A percentile compares a stretch with the other conserved stretches of the same genome.
These are phyloP conservation scores for Ascochyta fabae DNA, from an alignment of 2,329 filamentous ascomycete species.

Conservation along the genomic window DNA sequence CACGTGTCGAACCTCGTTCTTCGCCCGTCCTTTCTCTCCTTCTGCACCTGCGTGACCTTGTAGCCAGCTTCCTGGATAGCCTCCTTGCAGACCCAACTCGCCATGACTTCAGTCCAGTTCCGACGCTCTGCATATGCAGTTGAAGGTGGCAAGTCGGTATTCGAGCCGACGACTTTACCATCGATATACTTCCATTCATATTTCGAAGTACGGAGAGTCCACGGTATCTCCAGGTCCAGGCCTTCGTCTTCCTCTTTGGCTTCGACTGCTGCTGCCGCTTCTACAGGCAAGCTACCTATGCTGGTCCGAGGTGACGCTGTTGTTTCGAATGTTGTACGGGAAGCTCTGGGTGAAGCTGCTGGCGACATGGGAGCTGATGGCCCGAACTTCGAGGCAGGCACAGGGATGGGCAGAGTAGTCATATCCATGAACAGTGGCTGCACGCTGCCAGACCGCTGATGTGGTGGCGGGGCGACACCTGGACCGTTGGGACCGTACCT, in stretches of 20 bases:
- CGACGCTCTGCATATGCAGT: constrained; percentile 38
- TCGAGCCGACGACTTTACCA: constrained; percentile 37
- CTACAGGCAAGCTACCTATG: constrained; percentile 35
- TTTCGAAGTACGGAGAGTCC: constrained; percentile 41
- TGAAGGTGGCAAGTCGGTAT: constrained; percentile 37
- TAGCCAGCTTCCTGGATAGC: constrained; percentile 45
- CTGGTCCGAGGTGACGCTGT: constrained; percentile 35
- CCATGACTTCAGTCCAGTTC: constrained; percentile 46
- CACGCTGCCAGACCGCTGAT: constrained; percentile 26
- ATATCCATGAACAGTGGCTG: constrained; percentile 42
- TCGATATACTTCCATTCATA: constrained; percentile 48
- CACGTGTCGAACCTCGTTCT: constrained; percentile 45
- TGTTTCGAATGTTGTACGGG: constrained; percentile 23
- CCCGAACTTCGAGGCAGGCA: constrained; percentile 24
- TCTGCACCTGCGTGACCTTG: constrained; percentile 41
- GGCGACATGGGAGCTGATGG: constrained; percentile 35
- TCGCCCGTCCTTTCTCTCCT: constrained; percentile 38
- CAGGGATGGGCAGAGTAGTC: constrained; percentile 28
- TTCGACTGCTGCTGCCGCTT: constrained; percentile 41
- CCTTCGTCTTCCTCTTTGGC: constrained; percentile 42
- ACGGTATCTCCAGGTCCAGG: constrained; percentile 45
- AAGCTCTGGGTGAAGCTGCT: constrained; percentile 32
- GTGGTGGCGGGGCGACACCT: constrained; percentile 19
- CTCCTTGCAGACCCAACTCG: constrained; percentile 49
- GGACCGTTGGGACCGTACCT: constrained; percentile 18